Percentiles rank a stretch among this genome's conserved stretches.
phyloP scores from a whole-genome alignment of 129 eudicot genomes.

The Scalesia atractyloides region DNA sequence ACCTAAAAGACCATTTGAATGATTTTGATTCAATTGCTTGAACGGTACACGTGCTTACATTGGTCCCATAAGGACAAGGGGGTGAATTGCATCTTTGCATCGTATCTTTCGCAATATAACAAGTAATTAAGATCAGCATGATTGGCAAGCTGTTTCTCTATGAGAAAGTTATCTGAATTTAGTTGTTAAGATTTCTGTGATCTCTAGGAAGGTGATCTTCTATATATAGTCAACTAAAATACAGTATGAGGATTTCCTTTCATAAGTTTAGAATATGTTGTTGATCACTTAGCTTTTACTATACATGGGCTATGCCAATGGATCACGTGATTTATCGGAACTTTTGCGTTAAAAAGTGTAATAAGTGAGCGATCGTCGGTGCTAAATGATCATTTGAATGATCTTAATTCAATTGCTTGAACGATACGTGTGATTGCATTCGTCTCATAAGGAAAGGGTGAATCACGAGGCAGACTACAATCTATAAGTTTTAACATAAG shows the following conservation, averaged over 20 bases:
- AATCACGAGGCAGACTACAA: background rate
- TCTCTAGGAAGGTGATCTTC: background rate
- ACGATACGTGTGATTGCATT: background rate
- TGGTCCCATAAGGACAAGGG: slow-evolving; percentile 1
- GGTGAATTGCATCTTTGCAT: background rate
- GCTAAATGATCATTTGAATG: background rate
- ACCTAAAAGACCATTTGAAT: background rate
- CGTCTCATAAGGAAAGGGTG: slow-evolving; percentile 6
- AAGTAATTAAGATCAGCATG: slow-evolving; percentile 12
- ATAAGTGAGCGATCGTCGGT: background rate
- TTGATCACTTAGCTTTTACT: slow-evolving; percentile 9
- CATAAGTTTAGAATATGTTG: background rate
- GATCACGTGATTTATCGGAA: background rate
- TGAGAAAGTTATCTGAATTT: slow-evolving; percentile 3
- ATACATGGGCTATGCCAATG: background rate
- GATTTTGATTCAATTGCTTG: slow-evolving; percentile 13
- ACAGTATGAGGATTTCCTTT: background rate
- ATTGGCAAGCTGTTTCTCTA: background rate
- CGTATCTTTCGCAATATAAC: background rate
- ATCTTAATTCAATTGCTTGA: slow-evolving; percentile 12
- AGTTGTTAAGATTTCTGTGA: background rate
- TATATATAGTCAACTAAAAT: slow-evolving; percentile 2
- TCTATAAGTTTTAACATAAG: background rate
- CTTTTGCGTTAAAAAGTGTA: background rate
- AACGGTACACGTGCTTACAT: background rate